Evolutionary conservation across 352 stramenopile genomes (phyloP), one percentile per base, ranked within the genome.

Genomic region (Pythium insidiosum): DNA sequence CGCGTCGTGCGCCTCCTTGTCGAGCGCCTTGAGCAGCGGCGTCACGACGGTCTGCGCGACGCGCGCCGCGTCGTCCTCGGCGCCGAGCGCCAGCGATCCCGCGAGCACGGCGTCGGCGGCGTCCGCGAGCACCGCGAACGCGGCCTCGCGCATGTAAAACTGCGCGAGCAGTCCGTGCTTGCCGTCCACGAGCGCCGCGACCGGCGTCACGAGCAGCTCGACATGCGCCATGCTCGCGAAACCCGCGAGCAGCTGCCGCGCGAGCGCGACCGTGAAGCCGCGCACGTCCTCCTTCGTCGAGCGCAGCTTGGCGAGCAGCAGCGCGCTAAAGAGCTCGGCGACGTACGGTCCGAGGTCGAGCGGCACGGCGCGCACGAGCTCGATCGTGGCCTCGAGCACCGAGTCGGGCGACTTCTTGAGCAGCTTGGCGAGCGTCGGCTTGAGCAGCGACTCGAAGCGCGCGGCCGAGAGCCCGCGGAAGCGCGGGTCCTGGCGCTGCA

Each of bases 161-260:
- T 94, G 82, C n/a, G 82, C 82, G 24, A 94, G 55, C 25, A 94
- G 66, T 22, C 82, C 82, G 38, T 88, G 70, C 40, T 92, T 91
- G 22, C 80, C 80, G 23, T 91, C 78, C 26, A 92, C 38, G 43
- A 94, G 56, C 1, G 63, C 63, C 2, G 59, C 55, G 47, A 92
- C 66, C 13, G 80, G 56, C 0, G 56, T 43, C 34, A 90, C 65
- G 12, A 94, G 56, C 34, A 66, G 44, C 46, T 67, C 44, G 34
- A 90, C 69, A 39, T 74, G 59, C 16, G 78, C 58, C 9, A 68
- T 63, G 42, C 69, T 61, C 34, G 60, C 52, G 52, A 85, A 86
- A 5, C 63, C 76, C 3, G 29, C 23, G 0, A 85, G 42, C 12
- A 93, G 54, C 3, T 73, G 72, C 22, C 60, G 61, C 16, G 69